phyloP scores from a whole-genome alignment of 805 yeast species.

The Kodamaea neixiangensis region DNA sequence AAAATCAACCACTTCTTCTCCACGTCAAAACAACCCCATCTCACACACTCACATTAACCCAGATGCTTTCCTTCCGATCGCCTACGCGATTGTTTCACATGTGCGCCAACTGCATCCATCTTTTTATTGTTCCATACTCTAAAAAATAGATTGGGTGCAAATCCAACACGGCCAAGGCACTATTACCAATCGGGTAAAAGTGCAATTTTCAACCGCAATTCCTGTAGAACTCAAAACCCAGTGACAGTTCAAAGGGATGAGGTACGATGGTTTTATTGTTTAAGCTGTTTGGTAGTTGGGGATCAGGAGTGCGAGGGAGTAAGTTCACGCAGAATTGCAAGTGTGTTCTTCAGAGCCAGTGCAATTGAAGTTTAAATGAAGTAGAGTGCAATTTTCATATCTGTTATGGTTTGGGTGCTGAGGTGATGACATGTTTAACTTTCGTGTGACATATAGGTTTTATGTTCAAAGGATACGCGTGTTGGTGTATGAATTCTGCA shows the following conservation, averaged over 20 bases:
- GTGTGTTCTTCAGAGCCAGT: not conserved
- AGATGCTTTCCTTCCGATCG: not conserved
- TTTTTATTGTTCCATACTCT: not conserved
- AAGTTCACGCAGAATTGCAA: not conserved
- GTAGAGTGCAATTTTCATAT: not conserved
- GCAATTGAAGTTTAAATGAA: not conserved
- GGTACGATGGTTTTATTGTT: not conserved
- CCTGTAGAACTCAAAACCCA: not conserved
- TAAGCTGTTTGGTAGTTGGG: not conserved
- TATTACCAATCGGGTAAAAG: constrained; percentile 7
- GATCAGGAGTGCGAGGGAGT: not conserved
- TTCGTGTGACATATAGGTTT: not conserved
- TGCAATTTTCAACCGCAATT: constrained; percentile 4
- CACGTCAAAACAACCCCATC: no score
- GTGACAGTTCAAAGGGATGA: not conserved
- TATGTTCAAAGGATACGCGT: not conserved
- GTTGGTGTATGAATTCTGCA: no score
- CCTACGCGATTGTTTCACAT: constrained; percentile 3
- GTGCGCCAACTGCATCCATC: not conserved
- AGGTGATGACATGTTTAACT: not conserved
- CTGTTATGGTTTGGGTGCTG: not conserved
- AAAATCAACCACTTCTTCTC: no score
- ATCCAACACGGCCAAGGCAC: not conserved
- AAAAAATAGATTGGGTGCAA: constrained; percentile 1
- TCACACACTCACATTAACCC: no score